phyloP scores from a whole-genome alignment of 169 alveolate genomes.

The Plasmodium malariae region DNA sequence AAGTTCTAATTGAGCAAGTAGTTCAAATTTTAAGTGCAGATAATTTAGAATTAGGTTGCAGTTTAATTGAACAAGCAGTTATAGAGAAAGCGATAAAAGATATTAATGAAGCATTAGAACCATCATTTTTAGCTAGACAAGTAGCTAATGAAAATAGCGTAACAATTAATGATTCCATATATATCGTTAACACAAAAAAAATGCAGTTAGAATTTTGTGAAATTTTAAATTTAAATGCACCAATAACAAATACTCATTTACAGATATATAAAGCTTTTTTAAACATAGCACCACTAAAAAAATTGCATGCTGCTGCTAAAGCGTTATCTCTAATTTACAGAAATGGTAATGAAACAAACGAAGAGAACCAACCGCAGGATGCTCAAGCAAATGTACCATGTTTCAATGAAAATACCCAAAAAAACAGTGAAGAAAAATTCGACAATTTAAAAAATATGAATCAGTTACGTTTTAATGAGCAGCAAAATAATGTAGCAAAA shows the following conservation, averaged over 20 bases:
- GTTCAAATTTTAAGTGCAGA: conserved; percentile 93
- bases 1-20: conserved; percentile 91
- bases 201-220: conserved; percentile 52
- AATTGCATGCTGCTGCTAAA: conserved; percentile 76
- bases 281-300: conserved; percentile 76
- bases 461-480: not conserved
- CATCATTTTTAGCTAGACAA: conserved; percentile 51
- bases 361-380: conserved; percentile 1
- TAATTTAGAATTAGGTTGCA: conserved; percentile 96
- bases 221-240: conserved; percentile 49
- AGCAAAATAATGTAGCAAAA: conserved; percentile 8
- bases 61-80: conserved; percentile 94
- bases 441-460: conserved; percentile 2
- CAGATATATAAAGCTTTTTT: conserved; percentile 81
- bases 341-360: conserved; percentile 37
- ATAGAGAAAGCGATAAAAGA: conserved; percentile 92
- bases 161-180: conserved; percentile 14
- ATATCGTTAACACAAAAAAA: conserved; percentile 32
- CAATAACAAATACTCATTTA: conserved; percentile 72
- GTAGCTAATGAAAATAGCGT: conserved; percentile 41
- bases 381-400: not conserved
- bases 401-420: conserved; percentile 6
- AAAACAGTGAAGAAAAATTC: conserved; percentile 24
- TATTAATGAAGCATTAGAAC: conserved; percentile 76
- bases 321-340: conserved; percentile 44